phyloP scores from a whole-genome alignment of 2,329 filamentous ascomycete species.

The Ophiostoma sp. region DNA sequence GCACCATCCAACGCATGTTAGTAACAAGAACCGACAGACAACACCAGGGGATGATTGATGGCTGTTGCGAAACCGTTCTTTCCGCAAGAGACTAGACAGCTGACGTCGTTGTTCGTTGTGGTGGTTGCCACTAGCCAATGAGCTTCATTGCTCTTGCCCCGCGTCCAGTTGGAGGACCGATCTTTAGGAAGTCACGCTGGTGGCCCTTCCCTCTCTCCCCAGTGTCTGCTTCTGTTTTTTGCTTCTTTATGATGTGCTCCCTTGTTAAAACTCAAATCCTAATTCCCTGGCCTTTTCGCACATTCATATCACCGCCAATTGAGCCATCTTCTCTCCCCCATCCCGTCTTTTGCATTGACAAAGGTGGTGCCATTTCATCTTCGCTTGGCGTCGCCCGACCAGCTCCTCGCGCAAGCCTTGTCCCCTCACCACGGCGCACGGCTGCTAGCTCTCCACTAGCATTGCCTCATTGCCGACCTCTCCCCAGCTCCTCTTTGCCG shows the following conservation, averaged over 20 bases:
- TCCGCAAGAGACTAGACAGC: background rate
- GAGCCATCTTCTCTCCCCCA: background rate
- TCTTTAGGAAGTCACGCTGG: background rate
- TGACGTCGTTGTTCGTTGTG: slow-evolving; percentile 17
- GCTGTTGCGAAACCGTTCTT: background rate
- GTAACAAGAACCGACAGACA: background rate
- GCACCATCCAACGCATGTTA: background rate
- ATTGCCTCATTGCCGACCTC: background rate
- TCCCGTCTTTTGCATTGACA: background rate
- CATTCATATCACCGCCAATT: background rate
- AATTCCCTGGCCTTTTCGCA: background rate
- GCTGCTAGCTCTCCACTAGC: slow-evolving; percentile 16
- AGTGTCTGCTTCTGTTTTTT: background rate
- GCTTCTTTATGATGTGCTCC: background rate
- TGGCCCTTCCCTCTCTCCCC: background rate
- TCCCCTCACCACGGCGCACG: background rate
- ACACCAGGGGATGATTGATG: background rate
- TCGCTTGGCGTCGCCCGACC: slow-evolving; percentile 12
- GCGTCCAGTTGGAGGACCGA: background rate
- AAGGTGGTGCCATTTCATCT: slow-evolving; percentile 15
- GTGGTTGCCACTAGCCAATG: slow-evolving; percentile 12
- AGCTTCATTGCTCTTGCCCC: slow-evolving; percentile 13
- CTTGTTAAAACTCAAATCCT: background rate
- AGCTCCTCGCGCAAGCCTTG: slow-evolving; percentile 14
- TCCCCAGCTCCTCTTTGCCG: slow-evolving; percentile 13